Base-by-base conservation (phyloP, 1,139 yeast genomes). In the Candida smagusa region DNA sequence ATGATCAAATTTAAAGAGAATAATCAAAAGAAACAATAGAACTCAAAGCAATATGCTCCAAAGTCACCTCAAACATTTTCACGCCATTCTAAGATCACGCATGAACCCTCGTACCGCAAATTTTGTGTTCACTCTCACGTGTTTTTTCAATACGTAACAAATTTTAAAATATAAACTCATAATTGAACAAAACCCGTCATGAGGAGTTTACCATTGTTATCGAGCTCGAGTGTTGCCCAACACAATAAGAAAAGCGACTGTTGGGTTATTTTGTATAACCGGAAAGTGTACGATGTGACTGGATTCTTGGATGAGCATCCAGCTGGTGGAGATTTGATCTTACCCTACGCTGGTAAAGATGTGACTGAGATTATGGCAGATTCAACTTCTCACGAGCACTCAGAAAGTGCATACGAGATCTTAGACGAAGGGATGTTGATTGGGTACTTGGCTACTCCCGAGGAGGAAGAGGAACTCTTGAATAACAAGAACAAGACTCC, bases 341-440 rank as follows among this genome's bases (percentile, higher is more conserved):
- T 74, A 39, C 90, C 87, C 3, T 79, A 81, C 56, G 92, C 88
- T 9, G 96, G 97, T 34, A 74, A 81, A 56, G 97, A 92, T 57
- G 71, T 89, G 45, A 85, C 97, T 9, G 75, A 72, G 32, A 79
- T 86, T 34, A 72, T 90, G 78, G 78, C 82, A n/a, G 94, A 87
- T 54, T 60, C 67, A 12, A 59, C 55, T 3, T 71, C 83, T 26
- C 96, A 89, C 56, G 78, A 74, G 39, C 96, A 89, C 62, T 83
- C 92, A 2, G 95, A 86, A 54, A 68, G 84, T 35, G 94, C 96
- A 6, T 88, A 88, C 57, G 96, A 89, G 47, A 84, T 90, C 75
- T 63, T 90, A 47, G 90, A 86, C 50, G 97, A 90, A 42, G 84
- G 59, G 23, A 69, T 69, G 75, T 59, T 70, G 49, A 59, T 71